Percentiles rank a stretch among this genome's conserved stretches.
phyloP scores from a whole-genome alignment of 139 green algal genomes.

The Tetraselmis striata region DNA sequence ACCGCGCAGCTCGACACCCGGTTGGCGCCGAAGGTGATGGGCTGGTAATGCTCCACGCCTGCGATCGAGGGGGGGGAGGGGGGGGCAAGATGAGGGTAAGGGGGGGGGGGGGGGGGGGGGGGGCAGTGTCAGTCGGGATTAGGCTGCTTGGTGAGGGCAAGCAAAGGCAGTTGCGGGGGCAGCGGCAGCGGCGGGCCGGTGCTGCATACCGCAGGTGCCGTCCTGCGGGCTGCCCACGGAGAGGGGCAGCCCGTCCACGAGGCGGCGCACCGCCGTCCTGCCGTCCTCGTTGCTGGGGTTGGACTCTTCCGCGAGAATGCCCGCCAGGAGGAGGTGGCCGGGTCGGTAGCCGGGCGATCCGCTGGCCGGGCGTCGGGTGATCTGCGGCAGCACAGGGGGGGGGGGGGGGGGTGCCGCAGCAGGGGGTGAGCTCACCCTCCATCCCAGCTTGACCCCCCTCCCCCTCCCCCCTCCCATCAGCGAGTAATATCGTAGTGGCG shows the following conservation, averaged over 20 bases:
- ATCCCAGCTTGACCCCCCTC: too few relatives aligned
- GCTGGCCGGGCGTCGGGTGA: background rate
- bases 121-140: too few relatives aligned
- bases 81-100: too few relatives aligned
- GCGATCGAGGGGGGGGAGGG: too few relatives aligned
- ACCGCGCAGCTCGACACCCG: background rate
- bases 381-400: background rate
- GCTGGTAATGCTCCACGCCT: background rate
- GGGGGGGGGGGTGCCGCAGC: too few relatives aligned
- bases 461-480: too few relatives aligned
- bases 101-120: too few relatives aligned
- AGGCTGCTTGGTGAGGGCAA: too few relatives aligned
- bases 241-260: background rate
- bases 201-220: background rate
- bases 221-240: background rate
- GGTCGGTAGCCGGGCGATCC: background rate
- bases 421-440: too few relatives aligned
- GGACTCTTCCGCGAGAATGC: background rate
- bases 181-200: too few relatives aligned
- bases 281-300: background rate
- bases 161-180: background rate
- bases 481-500: too few relatives aligned
- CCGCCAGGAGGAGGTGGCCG: background rate
- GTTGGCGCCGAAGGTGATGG: background rate
- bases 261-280: background rate